Base-by-base conservation (phyloP, 768 basidiomycete genomes). In the Russula olivacea region DNA sequence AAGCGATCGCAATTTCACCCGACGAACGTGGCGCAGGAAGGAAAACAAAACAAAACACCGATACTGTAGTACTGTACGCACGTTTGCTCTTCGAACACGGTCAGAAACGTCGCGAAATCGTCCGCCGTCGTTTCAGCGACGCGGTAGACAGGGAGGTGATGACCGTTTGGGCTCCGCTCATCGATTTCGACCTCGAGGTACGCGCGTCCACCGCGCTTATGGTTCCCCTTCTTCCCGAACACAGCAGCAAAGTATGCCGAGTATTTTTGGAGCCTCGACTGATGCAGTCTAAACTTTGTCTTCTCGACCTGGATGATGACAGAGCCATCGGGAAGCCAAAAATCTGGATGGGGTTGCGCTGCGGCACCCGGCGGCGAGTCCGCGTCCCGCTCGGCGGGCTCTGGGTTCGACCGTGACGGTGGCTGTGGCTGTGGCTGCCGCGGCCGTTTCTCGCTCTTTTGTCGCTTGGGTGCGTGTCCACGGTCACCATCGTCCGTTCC, bases 291-390 rank as follows among this genome's bases (percentile, higher is more conserved):
- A 67, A 78, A 78, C 38, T 74, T 68, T 4, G 69, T 72, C 21
- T 70, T 67, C n/a, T 71, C 65, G n/a, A 76, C 63, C 50, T 76
- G 71, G 10, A 80, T 52, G 41, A 76, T 69, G 1, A 76, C 68
- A 9, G 71, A 72, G 1, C 76, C 77, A 59, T 76, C 76, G 23
- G 71, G 68, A 28, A 73, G 66, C 77, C 77, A 78, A 54, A 75
- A 71, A 19, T 61, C 58, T 0, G 59, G 56, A 53, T 71, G 70
- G 4, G 43, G 36, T n/a, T 1, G 34, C 25, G 10, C 55, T 2
- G 1, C 40, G 1, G 1, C 23, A 19, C 21, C 36, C 36, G 52
- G 7, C 36, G 52, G 7, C 1, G 12, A 17, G 25, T 21, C 10
- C 30, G 17, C 2, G 8, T 25, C 1, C 15, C n/a, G 36, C 5